phyloP scores from a whole-genome alignment of 2,329 filamentous ascomycete species.

The Coniochaeta prunicola region DNA sequence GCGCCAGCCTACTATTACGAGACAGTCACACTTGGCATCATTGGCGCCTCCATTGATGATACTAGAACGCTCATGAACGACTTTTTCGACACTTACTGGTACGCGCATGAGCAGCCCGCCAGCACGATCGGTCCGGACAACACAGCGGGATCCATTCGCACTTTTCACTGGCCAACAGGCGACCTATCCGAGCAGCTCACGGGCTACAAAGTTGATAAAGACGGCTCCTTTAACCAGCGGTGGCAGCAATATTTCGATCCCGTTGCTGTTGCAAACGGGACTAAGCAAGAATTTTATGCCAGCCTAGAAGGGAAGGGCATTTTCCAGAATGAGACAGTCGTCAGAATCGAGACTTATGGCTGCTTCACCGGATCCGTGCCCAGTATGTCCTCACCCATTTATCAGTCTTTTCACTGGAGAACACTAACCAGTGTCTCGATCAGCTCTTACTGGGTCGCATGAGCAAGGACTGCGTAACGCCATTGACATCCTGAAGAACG shows the following conservation, averaged over 20 bases:
- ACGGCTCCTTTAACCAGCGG: neutral
- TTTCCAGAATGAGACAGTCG: neutral
- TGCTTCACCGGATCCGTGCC: neutral
- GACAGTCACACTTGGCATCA: neutral
- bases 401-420: neutral
- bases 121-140: neutral
- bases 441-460: neutral
- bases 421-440: neutral
- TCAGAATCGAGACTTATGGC: neutral
- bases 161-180: neutral
- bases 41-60: neutral
- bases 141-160: neutral
- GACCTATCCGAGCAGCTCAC: neutral
- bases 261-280: neutral
- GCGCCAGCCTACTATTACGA: neutral
- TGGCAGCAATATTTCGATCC: neutral
- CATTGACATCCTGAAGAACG: neutral
- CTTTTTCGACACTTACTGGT: neutral
- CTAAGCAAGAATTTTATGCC: neutral
- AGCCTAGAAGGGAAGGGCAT: neutral
- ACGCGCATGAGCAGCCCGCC: neutral
- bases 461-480: neutral
- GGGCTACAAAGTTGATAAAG: neutral
- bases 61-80: neutral
- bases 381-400: neutral